Evolutionary conservation across 108 stramenopile genomes (phyloP).

Genomic region (Cyclotella baltica): DNA sequence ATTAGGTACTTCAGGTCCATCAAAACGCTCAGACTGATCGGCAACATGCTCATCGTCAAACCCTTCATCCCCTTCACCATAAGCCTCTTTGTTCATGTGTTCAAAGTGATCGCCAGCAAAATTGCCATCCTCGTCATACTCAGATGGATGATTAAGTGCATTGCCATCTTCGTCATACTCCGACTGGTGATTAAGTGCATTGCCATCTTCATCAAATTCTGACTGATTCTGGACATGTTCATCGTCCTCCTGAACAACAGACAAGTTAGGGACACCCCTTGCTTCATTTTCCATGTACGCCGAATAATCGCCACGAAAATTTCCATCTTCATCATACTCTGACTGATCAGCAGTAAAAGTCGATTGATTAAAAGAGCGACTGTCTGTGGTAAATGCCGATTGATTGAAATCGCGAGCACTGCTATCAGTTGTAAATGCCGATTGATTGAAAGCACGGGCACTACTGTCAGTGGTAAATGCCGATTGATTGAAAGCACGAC

Average conservation of each 20-base stretch:
- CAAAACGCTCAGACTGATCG: too few relatives aligned
- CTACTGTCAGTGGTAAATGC: too few relatives aligned
- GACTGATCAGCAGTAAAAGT: too few relatives aligned
- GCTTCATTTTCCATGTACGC: neutral
- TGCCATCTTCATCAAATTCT: neutral
- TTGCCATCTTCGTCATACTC: neutral
- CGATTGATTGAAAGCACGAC: too few relatives aligned
- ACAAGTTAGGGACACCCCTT: neutral
- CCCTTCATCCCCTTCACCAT: neutral
- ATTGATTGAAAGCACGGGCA: too few relatives aligned
- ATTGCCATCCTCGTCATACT: constrained; percentile 5
- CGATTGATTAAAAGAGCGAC: neutral
- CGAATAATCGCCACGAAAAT: neutral
- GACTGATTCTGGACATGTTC: too few relatives aligned
- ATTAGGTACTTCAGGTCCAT: too few relatives aligned
- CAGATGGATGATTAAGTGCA: neutral
- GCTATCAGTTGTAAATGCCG: too few relatives aligned
- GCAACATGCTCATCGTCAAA: too few relatives aligned
- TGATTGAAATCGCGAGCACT: too few relatives aligned
- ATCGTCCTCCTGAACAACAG: too few relatives aligned
- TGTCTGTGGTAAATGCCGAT: too few relatives aligned
- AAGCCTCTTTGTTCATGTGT: neutral
- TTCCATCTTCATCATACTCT: constrained; percentile 16
- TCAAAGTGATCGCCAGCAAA: neutral
- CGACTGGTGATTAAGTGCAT: neutral